Evolutionary conservation across 441 rosid genomes (phyloP), one percentile per base, ranked within the genome.

Genomic region (Syzygium syzygioides): DNA sequence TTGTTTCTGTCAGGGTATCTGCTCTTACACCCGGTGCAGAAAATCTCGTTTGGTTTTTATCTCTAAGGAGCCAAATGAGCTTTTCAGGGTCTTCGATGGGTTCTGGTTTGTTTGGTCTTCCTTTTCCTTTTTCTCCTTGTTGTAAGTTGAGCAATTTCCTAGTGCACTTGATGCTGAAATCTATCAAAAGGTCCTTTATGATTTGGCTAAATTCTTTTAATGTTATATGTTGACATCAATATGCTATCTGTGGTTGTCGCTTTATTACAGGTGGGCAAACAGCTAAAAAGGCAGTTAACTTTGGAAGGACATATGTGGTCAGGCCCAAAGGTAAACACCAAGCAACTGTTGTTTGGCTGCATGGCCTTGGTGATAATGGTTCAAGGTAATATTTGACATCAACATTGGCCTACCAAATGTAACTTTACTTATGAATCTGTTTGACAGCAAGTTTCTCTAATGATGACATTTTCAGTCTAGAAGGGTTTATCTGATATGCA

Each of bases 71-170:
- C 90, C 88, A 92, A 86, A 97, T 96, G 99, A 97, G 96, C 93
- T 92, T 95, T 84, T 86, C 95, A 19, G 96, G 96, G 89, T 90
- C 94, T 93, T 94, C 97, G n/a, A 90, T 93, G 90, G 93, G 93
- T 91, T 90, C 96, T 87, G 96, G 97, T 96, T 87, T 90, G 94
- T 93, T 28, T 37, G 59, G 56, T 54, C 62, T 85, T 85, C 91
- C 7, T 30, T 85, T 87, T 26, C 86, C 87, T 76, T 86, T 41
- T 48, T 59, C 14, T 80, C 57, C 30, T 55, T 55, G 54, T 14
- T 64, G 88, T 79, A 66, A 71, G 62, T 57, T 11, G n/a, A 57
- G 52, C 83, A 71, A 12, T 71, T 71, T 68, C 41, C 83, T 71
- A 37, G n/a, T 6, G 52, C 79, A 34, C 48, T 68, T 34, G 79